A percentile compares a stretch with the other conserved stretches of the same genome.
Conservation (phyloP, 495 filamentous ascomycete species). For the Amorphotheca resinae region DNA sequence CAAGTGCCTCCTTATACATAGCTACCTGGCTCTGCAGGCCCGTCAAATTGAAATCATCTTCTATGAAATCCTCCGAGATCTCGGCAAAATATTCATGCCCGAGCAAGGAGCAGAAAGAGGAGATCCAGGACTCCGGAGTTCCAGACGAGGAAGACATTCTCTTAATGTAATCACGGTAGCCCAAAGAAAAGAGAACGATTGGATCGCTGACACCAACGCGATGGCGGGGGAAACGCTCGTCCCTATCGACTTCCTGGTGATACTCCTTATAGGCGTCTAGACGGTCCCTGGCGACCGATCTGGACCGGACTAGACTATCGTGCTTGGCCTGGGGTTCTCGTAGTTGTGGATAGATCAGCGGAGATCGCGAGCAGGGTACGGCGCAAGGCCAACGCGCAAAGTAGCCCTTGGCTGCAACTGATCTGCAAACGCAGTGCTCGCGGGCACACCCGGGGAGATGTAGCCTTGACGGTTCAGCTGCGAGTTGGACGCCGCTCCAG, state of each 20-base stretch:
- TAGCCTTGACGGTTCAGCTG: neutral
- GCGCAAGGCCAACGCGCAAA: neutral
- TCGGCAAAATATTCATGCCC: conserved; percentile 99
- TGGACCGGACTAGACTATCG: too few relatives aligned
- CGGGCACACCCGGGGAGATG: neutral
- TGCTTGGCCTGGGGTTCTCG: too few relatives aligned
- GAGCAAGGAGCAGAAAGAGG: conserved; percentile 85
- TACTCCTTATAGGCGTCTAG: neutral
- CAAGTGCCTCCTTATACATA: conserved; percentile 93
- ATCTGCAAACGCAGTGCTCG: too few relatives aligned
- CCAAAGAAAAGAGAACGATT: neutral
- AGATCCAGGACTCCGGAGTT: conserved; percentile 91
- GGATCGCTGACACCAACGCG: neutral
- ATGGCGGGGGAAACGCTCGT: neutral
- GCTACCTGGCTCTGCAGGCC: conserved; percentile 89
- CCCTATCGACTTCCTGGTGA: neutral
- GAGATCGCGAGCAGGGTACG: neutral
- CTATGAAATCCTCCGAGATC: conserved; percentile 96
- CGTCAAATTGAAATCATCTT: conserved; percentile 98
- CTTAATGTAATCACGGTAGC: neutral
- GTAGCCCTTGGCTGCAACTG: too few relatives aligned
- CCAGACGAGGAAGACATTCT: conserved; percentile 62
- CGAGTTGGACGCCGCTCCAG: neutral
- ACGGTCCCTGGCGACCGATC: neutral
- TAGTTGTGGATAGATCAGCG: neutral